Conservation (phyloP, 2,329 filamentous ascomycete species). For the Sporothrix pseudoabietina region DNA sequence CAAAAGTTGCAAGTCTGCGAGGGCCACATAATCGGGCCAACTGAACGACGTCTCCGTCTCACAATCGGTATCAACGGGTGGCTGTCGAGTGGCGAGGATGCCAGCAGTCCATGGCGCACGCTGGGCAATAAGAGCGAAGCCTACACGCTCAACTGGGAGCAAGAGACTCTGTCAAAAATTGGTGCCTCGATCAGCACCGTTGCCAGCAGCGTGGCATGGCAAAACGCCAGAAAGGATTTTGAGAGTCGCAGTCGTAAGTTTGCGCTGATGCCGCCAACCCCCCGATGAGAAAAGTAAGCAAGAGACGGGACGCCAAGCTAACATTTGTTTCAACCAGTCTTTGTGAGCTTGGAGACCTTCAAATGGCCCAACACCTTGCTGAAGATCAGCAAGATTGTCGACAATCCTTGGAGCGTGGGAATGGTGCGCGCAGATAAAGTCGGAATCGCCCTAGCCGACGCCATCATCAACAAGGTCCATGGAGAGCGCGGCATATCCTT, state of each 20-base stretch:
- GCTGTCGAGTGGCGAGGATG: conserved; percentile 70
- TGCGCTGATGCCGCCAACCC: neutral
- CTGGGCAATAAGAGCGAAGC: conserved; percentile 73
- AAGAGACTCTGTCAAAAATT: conserved; percentile 73
- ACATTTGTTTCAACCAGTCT: conserved; percentile 9
- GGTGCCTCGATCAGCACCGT: conserved; percentile 77
- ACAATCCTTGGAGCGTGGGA: conserved; percentile 78
- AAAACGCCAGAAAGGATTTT: conserved; percentile 60
- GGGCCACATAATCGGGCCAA: conserved; percentile 54
- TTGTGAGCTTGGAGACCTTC: conserved; percentile 27
- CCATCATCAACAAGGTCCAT: conserved; percentile 77
- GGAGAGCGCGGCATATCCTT: conserved; percentile 80
- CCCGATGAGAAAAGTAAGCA: neutral
- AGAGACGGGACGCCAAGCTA: neutral
- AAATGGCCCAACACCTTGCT: conserved; percentile 64
- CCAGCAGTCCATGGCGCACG: conserved; percentile 76
- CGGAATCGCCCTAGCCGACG: conserved; percentile 73
- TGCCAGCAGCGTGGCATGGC: conserved; percentile 80
- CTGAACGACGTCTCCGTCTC: conserved; percentile 73
- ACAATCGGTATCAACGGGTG: conserved; percentile 83
- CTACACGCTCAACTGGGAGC: conserved; percentile 83
- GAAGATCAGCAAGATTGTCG: conserved; percentile 72
- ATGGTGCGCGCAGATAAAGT: conserved; percentile 76
- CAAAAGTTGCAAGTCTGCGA: conserved; percentile 50
- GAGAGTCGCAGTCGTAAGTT: conserved; percentile 51